These are phyloP conservation scores for Thielaviopsis populi DNA, from an alignment of 2,329 filamentous ascomycete species.

Conservation along the genomic window DNA sequence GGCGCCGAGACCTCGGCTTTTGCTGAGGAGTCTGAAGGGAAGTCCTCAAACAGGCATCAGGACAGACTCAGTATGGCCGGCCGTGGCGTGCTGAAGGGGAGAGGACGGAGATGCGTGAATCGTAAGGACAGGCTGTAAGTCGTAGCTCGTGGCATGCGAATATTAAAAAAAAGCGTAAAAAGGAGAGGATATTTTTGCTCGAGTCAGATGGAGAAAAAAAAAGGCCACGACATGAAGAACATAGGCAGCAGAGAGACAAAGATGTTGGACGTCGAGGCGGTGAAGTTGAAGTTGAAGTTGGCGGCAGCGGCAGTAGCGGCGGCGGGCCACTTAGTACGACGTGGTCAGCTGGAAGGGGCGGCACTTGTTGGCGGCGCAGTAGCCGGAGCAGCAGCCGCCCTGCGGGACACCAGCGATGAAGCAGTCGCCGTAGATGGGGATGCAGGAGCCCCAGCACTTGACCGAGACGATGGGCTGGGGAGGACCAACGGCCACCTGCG, in stretches of 20 bases:
- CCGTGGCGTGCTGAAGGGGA: background rate
- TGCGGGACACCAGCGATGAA: slow-evolving; percentile 25
- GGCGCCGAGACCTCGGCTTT: background rate
- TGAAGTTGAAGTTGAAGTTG: too few species aligned
- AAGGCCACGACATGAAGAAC: too few species aligned
- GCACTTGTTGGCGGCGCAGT: slow-evolving; percentile 29
- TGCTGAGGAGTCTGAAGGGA: background rate
- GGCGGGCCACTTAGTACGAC: background rate
- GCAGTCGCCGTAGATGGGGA: slow-evolving; percentile 28
- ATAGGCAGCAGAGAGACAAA: background rate
- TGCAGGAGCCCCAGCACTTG: slow-evolving; percentile 29
- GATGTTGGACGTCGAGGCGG: background rate
- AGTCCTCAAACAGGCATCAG: background rate
- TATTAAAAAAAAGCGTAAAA: background rate
- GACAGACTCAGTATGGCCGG: background rate
- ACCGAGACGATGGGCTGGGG: slow-evolving; percentile 31
- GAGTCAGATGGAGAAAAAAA: background rate
- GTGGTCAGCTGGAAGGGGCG: slow-evolving; percentile 22
- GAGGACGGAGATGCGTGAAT: background rate
- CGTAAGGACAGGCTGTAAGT: background rate
- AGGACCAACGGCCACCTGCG: slow-evolving; percentile 31
- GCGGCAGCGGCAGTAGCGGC: too few species aligned
- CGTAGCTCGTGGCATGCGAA: background rate
- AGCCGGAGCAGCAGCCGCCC: slow-evolving; percentile 30
- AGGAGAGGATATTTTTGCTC: background rate